phyloP scores from a whole-genome alignment of 2,329 filamentous ascomycete genomes.

The Claviceps maximensis region DNA sequence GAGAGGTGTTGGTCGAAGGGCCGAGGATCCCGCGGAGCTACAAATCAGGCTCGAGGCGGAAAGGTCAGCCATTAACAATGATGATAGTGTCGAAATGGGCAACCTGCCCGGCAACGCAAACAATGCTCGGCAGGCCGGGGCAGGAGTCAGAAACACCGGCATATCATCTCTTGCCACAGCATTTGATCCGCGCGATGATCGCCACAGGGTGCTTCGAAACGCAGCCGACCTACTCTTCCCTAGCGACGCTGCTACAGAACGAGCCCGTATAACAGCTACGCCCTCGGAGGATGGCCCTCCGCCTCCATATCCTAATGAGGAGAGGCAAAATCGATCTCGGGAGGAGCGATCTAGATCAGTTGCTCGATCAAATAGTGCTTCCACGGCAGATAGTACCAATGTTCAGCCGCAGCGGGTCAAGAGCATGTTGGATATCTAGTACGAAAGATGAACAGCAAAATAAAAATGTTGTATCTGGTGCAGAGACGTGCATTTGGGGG shows the following conservation, averaged over 20 bases:
- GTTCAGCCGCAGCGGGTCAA: constrained; percentile 39
- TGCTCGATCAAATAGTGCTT: constrained; percentile 31
- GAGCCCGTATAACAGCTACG: constrained; percentile 23
- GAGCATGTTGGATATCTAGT: constrained; percentile 45
- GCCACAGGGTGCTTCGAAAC: constrained; percentile 28
- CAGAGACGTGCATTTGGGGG: neutral
- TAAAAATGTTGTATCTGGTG: neutral
- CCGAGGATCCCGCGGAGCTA: constrained; percentile 27
- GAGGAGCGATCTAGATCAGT: constrained; percentile 15
- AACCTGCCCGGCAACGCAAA: constrained; percentile 11
- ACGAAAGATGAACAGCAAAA: neutral
- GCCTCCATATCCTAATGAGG: constrained; percentile 23
- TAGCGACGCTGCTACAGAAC: constrained; percentile 16
- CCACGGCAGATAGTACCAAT: constrained; percentile 31
- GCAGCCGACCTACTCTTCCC: constrained; percentile 39
- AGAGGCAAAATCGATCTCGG: constrained; percentile 13
- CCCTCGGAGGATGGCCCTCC: constrained; percentile 32
- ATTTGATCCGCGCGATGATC: constrained; percentile 1
- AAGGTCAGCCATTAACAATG: constrained; percentile 15
- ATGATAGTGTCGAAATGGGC: constrained; percentile 28
- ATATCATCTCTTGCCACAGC: neutral
- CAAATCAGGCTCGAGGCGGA: constrained; percentile 19
- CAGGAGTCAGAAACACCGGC: too few relatives aligned
- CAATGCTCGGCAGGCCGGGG: neutral
- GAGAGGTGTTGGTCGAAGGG: constrained; percentile 27